These are phyloP conservation scores for Kodamaea nitidulidarum DNA, from an alignment of 805 yeast genomes.

Conservation along the genomic window DNA sequence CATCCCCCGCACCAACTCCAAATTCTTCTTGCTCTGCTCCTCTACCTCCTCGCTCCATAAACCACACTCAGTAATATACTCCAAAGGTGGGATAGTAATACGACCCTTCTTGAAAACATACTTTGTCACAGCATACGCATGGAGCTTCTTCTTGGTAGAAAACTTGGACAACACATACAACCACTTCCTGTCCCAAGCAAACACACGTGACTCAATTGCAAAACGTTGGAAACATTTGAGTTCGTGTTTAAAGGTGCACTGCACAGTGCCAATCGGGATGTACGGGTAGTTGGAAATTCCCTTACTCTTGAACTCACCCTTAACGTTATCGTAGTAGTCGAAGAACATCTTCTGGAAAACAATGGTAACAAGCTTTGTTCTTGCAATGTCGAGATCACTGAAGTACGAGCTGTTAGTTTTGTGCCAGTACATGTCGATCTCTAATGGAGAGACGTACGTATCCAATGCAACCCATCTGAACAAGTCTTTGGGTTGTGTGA, in stretches of 20 bases:
- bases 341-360: slow-evolving; percentile 56
- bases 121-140: slow-evolving; percentile 66
- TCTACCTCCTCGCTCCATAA: slow-evolving; percentile 51
- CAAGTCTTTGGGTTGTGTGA: slow-evolving; percentile 22
- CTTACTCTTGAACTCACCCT: slow-evolving; percentile 27
- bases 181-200: slow-evolving; percentile 91
- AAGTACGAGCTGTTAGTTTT: slow-evolving; percentile 86
- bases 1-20: slow-evolving; percentile 25
- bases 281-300: slow-evolving; percentile 46
- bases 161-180: slow-evolving; percentile 66
- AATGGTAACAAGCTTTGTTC: slow-evolving; percentile 57
- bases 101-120: slow-evolving; percentile 77
- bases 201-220: slow-evolving; percentile 50
- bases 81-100: slow-evolving; percentile 66
- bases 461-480: slow-evolving; percentile 42
- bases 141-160: slow-evolving; percentile 35
- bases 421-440: slow-evolving; percentile 83
- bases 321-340: slow-evolving; percentile 37
- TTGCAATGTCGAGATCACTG: slow-evolving; percentile 72
- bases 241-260: slow-evolving; percentile 65
- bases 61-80: slow-evolving; percentile 54
- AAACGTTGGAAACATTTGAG: slow-evolving; percentile 64
- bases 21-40: slow-evolving; percentile 36
- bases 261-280: slow-evolving; percentile 74
- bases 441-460: slow-evolving; percentile 69